Evolutionary conservation across 345 rosid species (phyloP).

Genomic region (Eucalyptus globulus): DNA sequence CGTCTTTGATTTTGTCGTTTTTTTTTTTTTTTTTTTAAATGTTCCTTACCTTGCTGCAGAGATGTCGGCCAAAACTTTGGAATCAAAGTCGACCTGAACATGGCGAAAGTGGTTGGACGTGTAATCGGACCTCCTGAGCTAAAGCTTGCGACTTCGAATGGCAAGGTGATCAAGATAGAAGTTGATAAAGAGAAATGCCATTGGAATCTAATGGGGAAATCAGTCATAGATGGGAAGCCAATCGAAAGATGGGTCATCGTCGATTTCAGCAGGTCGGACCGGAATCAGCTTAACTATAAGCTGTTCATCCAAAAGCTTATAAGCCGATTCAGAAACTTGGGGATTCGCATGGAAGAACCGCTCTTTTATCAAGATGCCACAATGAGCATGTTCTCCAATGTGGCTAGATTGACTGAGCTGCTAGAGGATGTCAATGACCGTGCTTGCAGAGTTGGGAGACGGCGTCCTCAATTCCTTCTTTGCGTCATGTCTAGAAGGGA

Average conservation of each 20-base stretch:
- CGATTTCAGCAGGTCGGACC: slow-evolving; percentile 41
- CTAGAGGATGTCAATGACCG: slow-evolving; percentile 20
- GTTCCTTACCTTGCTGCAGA: slow-evolving; percentile 17
- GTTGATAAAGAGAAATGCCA: slow-evolving; percentile 57
- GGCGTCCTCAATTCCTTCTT: slow-evolving; percentile 13
- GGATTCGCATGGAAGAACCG: slow-evolving; percentile 46
- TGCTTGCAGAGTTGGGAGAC: background rate
- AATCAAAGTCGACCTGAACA: slow-evolving; percentile 36
- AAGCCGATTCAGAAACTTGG: slow-evolving; percentile 32
- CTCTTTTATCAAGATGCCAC: slow-evolving; percentile 1
- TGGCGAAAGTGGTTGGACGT: slow-evolving; percentile 65
- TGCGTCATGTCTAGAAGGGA: slow-evolving; percentile 66
- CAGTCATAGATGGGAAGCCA: slow-evolving; percentile 51
- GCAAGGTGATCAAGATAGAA: slow-evolving; percentile 14
- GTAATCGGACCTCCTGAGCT: slow-evolving; percentile 62
- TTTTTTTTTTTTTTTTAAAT: too few relatives aligned
- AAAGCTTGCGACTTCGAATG: slow-evolving; percentile 28
- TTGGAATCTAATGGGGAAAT: slow-evolving; percentile 57
- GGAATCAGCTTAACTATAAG: background rate
- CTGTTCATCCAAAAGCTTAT: slow-evolving; percentile 1
- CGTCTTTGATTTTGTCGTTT: background rate
- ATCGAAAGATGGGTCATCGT: slow-evolving; percentile 65
- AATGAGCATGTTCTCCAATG: slow-evolving; percentile 33
- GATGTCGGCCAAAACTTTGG: slow-evolving; percentile 46
- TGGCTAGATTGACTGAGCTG: slow-evolving; percentile 16